Base-by-base conservation (phyloP, 2,329 filamentous ascomycete genomes). In the Pseudocercospora eumusae region DNA sequence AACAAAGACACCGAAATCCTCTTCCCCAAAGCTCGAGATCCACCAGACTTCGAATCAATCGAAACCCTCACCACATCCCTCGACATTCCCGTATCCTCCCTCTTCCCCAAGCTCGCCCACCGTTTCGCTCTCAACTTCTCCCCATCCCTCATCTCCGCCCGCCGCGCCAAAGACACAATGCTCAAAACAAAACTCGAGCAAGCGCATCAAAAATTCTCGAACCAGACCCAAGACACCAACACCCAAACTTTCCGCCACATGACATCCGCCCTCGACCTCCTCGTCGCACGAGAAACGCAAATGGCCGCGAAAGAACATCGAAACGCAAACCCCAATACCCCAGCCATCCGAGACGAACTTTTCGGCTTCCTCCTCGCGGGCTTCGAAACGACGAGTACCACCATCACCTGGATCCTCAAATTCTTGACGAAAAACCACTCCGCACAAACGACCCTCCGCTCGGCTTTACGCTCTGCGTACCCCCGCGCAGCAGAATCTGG, bases 371-470 rank as follows among this genome's bases (percentile, higher is more conserved):
- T 76, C 2, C 62, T 77, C n/a, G 75, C 77, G n/a, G 81, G 79
- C 10, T 77, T 81, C 61, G 79, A 82, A 53, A 81, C 80, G 0
- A 80, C 77, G 0, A 73, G 76, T 10, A 79, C 75, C 7, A 77
- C 77, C 0, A 65, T 81, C 0, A 63, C 65, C 33, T 81, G 79
- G 79, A 73, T 65, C 1, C 45, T 80, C 9, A 81, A 81, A 56
- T 69, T 70, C 58, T 71, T 81, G 4, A 69, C 74, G n/a, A 68
- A 67, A 28, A 65, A 77, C 47, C 75, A 68, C 13, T 60, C 63
- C 15, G 69, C 71, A 1, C 79, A 81, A 56, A 55, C 55, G n/a
- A 74, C 70, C 25, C 69, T 81, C 0, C 76, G 78, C 1, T 42
- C 49, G 1, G 62, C 64, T 0, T 64, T 81, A 0, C 71, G 65